A percentile compares a stretch with the other conserved stretches of the same genome.
These are phyloP conservation scores for Psilocybe mexicana DNA, from an alignment of 1,284 basidiomycete species.

Conservation along the genomic window DNA sequence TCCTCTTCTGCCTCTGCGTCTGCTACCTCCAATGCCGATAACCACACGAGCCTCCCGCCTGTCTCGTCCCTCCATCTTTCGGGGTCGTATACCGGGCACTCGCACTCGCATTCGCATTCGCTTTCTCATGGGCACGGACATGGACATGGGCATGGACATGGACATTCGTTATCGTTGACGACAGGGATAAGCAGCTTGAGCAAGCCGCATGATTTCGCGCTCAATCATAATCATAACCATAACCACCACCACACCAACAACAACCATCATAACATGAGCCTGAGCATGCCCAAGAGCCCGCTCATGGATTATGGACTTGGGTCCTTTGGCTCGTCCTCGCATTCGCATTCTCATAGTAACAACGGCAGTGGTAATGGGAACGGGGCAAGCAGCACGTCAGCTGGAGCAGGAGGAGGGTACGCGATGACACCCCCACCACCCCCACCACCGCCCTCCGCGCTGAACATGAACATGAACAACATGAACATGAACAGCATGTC, in stretches of 20 bases:
- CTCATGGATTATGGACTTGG: slow-evolving; percentile 16
- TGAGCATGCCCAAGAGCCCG: slow-evolving; percentile 13
- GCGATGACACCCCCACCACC: slow-evolving; percentile 10
- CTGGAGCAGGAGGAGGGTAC: too few species aligned
- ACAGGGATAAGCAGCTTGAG: not conserved
- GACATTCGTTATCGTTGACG: too few species aligned
- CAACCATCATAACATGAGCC: not conserved
- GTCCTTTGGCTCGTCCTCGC: not conserved
- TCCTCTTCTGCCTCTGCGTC: not conserved
- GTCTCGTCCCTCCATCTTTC: slow-evolving; percentile 11
- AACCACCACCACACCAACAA: not conserved
- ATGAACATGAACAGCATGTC: not conserved
- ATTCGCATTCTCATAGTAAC: not conserved
- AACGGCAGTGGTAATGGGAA: not conserved
- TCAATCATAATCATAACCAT: not conserved
- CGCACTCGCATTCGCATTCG: not conserved
- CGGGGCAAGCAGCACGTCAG: not conserved
- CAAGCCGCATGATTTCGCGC: slow-evolving; percentile 1
- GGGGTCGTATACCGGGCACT: not conserved
- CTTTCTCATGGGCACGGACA: slow-evolving; percentile 7
- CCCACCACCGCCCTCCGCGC: not conserved
- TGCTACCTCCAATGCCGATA: not conserved
- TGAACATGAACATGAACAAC: not conserved
- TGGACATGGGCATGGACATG: not conserved
- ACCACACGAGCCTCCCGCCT: slow-evolving; percentile 5